These are phyloP conservation scores for Curvularia eragrostidis DNA, from an alignment of 2,329 filamentous ascomycete genomes.

Conservation along the genomic window DNA sequence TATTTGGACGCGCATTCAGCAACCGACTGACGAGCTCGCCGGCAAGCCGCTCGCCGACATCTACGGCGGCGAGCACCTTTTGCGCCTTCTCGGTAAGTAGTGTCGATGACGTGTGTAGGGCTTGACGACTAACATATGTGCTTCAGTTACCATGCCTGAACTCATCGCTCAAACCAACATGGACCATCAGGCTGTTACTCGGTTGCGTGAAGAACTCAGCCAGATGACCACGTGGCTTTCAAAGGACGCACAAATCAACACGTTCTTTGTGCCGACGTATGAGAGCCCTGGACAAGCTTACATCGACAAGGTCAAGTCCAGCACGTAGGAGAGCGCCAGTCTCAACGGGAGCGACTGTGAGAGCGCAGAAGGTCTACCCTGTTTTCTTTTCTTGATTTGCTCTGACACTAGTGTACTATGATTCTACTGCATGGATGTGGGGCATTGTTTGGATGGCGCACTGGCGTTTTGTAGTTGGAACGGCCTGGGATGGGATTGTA, in stretches of 20 bases:
- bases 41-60: slow-evolving; percentile 78
- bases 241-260: slow-evolving; percentile 67
- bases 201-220: slow-evolving; percentile 84
- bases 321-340: slow-evolving; percentile 16
- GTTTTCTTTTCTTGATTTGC: slow-evolving; percentile 1
- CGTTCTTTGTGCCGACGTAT: slow-evolving; percentile 80
- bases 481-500: not conserved
- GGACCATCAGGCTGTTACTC: slow-evolving; percentile 88
- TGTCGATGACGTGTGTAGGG: not conserved
- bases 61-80: slow-evolving; percentile 91
- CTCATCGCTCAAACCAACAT: slow-evolving; percentile 97
- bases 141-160: slow-evolving; percentile 83
- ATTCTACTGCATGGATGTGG: slow-evolving; percentile 23
- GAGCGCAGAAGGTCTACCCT: not conserved
- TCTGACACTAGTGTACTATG: slow-evolving; percentile 22
- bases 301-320: slow-evolving; percentile 67
- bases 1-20: slow-evolving; percentile 73
- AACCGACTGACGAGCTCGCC: slow-evolving; percentile 65
- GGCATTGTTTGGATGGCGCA: slow-evolving; percentile 20
- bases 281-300: slow-evolving; percentile 76
- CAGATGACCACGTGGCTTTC: slow-evolving; percentile 88
- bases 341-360: not conserved
- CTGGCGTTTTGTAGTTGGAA: slow-evolving; percentile 15
- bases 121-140: slow-evolving; percentile 1
- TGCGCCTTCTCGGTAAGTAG: slow-evolving; percentile 80